A percentile compares a stretch with the other conserved stretches of the same genome.
These are phyloP conservation scores for Flaveria brownii DNA, from an alignment of 129 eudicot genomes.

Conservation along the genomic window DNA sequence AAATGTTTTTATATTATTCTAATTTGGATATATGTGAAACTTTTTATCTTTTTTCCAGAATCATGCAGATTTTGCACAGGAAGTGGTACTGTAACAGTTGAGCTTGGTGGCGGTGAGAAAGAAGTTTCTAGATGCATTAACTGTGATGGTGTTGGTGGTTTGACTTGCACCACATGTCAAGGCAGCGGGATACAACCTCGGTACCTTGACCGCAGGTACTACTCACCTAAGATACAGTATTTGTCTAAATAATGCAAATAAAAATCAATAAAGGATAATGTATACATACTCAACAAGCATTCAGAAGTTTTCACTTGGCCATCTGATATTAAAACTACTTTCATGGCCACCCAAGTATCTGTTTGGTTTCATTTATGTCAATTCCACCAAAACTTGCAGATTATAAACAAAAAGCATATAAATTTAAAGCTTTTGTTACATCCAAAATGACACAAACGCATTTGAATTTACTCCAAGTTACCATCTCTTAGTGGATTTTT, in stretches of 20 bases:
- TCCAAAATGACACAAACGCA: too few relatives aligned
- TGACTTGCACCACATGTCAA: constrained; percentile 98
- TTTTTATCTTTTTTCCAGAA: constrained; percentile 47
- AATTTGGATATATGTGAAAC: constrained; percentile 11
- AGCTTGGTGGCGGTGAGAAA: constrained; percentile 89
- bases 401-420: too few relatives aligned
- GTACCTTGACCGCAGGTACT: constrained; percentile 94
- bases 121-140: constrained; percentile 92
- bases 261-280: background rate
- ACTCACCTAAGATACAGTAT: background rate
- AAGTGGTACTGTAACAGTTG: constrained; percentile 69
- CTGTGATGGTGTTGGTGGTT: constrained; percentile 84
- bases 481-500: too few relatives aligned
- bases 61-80: constrained; percentile 91
- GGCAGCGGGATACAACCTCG: constrained; percentile 97
- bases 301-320: background rate
- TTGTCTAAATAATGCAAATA: constrained; percentile 8
- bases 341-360: background rate
- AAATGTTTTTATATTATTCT: constrained; percentile 3
- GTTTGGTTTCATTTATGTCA: background rate
- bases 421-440: too few relatives aligned
- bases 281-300: background rate
- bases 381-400: background rate
- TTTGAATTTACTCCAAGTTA: too few relatives aligned
- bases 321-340: too few relatives aligned